Evolutionary conservation across 1,139 yeast genomes (phyloP), one percentile per base, ranked within the genome.

Genomic region (Taphrina flavorubra): DNA sequence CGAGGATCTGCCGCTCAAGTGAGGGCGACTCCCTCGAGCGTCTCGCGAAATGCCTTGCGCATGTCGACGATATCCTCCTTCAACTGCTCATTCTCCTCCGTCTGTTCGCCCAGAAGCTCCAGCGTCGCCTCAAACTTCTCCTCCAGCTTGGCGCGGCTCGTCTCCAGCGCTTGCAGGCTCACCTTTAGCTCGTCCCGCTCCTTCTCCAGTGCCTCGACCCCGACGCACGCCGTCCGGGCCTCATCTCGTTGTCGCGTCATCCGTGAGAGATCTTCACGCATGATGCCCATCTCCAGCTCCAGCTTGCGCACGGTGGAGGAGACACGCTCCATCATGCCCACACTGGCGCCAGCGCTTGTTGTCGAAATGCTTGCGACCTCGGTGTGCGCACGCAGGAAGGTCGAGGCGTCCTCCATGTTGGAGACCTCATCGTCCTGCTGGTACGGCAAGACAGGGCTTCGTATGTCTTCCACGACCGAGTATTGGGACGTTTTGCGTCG

Each of bases 61-160:
- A 94, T 81, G 77, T 94, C 99, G 6, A 82, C 83, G 16, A 95
- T 94, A 76, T 94, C 99, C 4, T 96, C 97, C 72, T 83, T 83
- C 66, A 95, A 81, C 78, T 94, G 99, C 69, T 87, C 90, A 6
- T 90, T 94, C 72, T 83, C 84, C 77, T 95, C 99, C 14, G 92
- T 84, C 76, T 92, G 92, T 75, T 92, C 97, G 5, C 97, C 97
- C 20, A 92, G 82, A 72, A 91, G 78, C 74, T 88, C 90, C 71
- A 92, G 79, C 71, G 94, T 85, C 2, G 87, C 83, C 69, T 86
- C 87, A 70, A 84, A 81, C 36, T 83, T 74, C 49, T 72, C 70
- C 51, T 74, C 74, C 64, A 85, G 78, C 2, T 76, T 78, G 0
- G 75, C 78, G 5, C 85, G 76, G 65, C 83, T 80, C 1, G 70